These are phyloP conservation scores for Penicillium hesseltinei DNA, from an alignment of 2,329 filamentous ascomycete genomes.

Conservation along the genomic window DNA sequence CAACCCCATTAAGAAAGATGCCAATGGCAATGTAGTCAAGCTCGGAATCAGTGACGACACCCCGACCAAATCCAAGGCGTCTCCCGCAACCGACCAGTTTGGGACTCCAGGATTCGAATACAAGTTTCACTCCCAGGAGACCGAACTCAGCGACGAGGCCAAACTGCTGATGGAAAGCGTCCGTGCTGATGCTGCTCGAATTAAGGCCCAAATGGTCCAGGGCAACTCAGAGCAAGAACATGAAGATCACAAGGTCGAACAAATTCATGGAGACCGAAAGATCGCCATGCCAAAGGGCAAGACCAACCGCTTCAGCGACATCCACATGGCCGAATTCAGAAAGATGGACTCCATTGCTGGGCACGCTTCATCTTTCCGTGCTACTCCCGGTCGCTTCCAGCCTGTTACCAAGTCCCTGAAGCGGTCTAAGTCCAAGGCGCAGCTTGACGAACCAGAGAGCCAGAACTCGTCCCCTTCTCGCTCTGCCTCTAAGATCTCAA, in stretches of 20 bases:
- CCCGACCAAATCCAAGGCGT: slow-evolving; percentile 42
- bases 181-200: slow-evolving; percentile 67
- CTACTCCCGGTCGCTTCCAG: slow-evolving; percentile 45
- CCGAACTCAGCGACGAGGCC: slow-evolving; percentile 50
- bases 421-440: slow-evolving; percentile 59
- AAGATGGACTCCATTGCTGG: slow-evolving; percentile 97
- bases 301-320: slow-evolving; percentile 74
- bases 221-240: slow-evolving; percentile 57
- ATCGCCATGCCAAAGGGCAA: slow-evolving; percentile 79
- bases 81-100: slow-evolving; percentile 34
- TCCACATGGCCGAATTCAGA: slow-evolving; percentile 84
- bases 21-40: slow-evolving; percentile 37
- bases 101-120: slow-evolving; percentile 49
- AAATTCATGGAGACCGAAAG: slow-evolving; percentile 57
- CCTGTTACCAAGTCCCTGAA: slow-evolving; percentile 47
- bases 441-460: slow-evolving; percentile 60
- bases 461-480: slow-evolving; percentile 41
- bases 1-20: slow-evolving; percentile 62
- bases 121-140: slow-evolving; percentile 45
- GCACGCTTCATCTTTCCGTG: slow-evolving; percentile 72
- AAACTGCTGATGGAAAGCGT: slow-evolving; percentile 64
- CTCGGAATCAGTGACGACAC: slow-evolving; percentile 35
- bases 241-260: slow-evolving; percentile 47
- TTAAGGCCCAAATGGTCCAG: slow-evolving; percentile 66
- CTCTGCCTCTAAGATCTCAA: slow-evolving; percentile 28